phyloP scores from a whole-genome alignment of 768 basidiomycete genomes.

The Leccinum sublutescens region DNA sequence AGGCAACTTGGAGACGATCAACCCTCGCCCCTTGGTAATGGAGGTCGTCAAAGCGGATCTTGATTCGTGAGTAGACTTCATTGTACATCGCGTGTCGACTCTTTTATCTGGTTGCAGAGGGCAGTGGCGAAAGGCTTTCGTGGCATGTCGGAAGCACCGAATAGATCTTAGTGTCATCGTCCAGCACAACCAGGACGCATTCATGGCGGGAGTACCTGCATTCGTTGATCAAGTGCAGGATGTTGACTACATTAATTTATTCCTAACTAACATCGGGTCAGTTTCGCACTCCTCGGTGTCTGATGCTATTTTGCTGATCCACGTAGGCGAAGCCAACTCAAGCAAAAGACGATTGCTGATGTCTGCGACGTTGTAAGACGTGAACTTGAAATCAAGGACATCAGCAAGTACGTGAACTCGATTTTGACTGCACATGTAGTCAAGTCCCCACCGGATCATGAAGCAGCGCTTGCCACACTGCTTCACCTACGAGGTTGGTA shows the following conservation, averaged over 20 bases:
- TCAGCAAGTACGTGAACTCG: constrained; percentile 82
- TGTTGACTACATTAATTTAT: constrained; percentile 90
- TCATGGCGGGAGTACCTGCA: constrained; percentile 56
- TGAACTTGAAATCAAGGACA: constrained; percentile 68
- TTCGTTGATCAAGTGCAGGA: constrained; percentile 88
- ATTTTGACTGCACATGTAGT: constrained; percentile 92
- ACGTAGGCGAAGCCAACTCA: constrained; percentile 56
- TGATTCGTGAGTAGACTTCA: constrained; percentile 41
- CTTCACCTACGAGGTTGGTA: constrained; percentile 72
- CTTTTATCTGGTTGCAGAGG: constrained; percentile 43
- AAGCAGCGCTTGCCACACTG: constrained; percentile 74
- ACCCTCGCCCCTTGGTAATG: constrained; percentile 89
- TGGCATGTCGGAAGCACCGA: constrained; percentile 89
- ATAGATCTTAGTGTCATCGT: constrained; percentile 90
- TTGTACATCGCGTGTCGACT: background rate
- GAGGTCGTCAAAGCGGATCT: constrained; percentile 77
- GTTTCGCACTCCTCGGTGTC: constrained; percentile 18
- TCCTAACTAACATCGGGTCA: constrained; percentile 83
- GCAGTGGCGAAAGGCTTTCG: constrained; percentile 82
- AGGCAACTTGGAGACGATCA: constrained; percentile 95
- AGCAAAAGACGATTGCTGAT: constrained; percentile 56
- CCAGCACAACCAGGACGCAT: constrained; percentile 69
- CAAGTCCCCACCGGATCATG: constrained; percentile 88
- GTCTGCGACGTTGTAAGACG: constrained; percentile 76
- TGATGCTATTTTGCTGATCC: constrained; percentile 2